Base-by-base conservation (phyloP, 371 early-diverging fungal genomes). In the Saksenaea oblongispora region DNA sequence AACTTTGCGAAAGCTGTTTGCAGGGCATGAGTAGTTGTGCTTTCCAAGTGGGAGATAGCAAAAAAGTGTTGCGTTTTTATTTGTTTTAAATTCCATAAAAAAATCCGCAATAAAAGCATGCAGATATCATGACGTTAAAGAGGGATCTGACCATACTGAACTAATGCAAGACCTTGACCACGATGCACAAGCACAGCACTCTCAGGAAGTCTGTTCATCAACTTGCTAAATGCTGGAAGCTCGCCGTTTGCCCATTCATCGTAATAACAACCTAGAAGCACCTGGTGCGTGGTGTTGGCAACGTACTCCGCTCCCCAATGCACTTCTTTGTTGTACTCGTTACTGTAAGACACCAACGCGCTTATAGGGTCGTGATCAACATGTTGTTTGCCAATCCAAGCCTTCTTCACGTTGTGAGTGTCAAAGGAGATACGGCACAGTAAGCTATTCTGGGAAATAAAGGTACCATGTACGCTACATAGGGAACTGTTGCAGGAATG, bases 231-330 rank as follows among this genome's bases (percentile, higher is more conserved):
- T 5, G 80, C 80, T 17, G 80, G 80, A 15, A 80, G 42, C 35
- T 80, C 67, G 2, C 59, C 56, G 2, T 75, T 22, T 9, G 65
- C 67, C 80, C 80, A 80, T 58, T 80, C 80, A 61, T 80, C 80
- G 58, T 80, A 80, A 44, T 66, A 64, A 26, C 87, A 87, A 17
- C 71, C 65, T 3, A 84, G 65, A 2, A 35, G 66, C 0, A 67
- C 80, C 27, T 67, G 62, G 13, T 66, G 22, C 4, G 73, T 22
- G 1, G 60, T 47, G 5, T 72, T 60, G 4, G 59, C 55, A 34
- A 65, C 63, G 55, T 74, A 75, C 28, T 75, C 73, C 8, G 81
- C 63, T 36, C 69, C 66, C 58, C 81, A 76, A 2, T 64, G 28
- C 1, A 84, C 69, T 13, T 58, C 58, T 22, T 67, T 61, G 26